Base-by-base conservation (phyloP, 352 stramenopile genomes). In the Saprolegnia diclina region DNA sequence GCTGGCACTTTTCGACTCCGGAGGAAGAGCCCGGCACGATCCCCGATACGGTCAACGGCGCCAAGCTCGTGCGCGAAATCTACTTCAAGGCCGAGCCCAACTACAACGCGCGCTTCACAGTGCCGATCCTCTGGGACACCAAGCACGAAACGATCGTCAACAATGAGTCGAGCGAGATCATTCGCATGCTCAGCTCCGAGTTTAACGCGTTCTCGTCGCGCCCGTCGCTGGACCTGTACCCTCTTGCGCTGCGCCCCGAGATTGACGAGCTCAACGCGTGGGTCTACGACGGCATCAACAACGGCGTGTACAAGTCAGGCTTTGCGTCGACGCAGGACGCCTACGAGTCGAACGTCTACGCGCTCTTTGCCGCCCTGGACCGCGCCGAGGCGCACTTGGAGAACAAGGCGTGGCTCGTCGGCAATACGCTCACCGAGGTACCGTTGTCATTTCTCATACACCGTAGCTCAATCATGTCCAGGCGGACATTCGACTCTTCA, bases 151-250 rank as follows among this genome's bases (percentile, higher is more conserved):
- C 85, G 7, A 98, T 98, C 72, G 95, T 99, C 14, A 98, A 91
- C 76, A 98, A 98, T 72, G 95, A 99, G 78, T 97, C 87, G 0
- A 85, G 85, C 26, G 94, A 98, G 65, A 98, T 99, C 76, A 89
- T 97, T 14, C 81, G 91, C 71, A 98, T 98, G 85, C 79, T 99
- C 42, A 98, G 98, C 78, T 86, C 76, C 21, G 84, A 80, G 37
- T 98, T 98, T 63, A 86, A 97, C 56, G 74, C 82, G 5, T 82
- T 97, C 61, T 77, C 87, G 11, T 74, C 77, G 38, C 80, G 85
- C 35, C 77, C 83, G 24, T 79, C 81, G 38, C 50, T 97, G 14
- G 88, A 98, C 72, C 74, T 98, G 61, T 93, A 96, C 64, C 93
- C 91, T 0, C 77, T 87, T 56, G 72, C 89, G 19, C 72, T 97